Conservation (phyloP, 805 yeast genomes). For the Candida berthetii region DNA sequence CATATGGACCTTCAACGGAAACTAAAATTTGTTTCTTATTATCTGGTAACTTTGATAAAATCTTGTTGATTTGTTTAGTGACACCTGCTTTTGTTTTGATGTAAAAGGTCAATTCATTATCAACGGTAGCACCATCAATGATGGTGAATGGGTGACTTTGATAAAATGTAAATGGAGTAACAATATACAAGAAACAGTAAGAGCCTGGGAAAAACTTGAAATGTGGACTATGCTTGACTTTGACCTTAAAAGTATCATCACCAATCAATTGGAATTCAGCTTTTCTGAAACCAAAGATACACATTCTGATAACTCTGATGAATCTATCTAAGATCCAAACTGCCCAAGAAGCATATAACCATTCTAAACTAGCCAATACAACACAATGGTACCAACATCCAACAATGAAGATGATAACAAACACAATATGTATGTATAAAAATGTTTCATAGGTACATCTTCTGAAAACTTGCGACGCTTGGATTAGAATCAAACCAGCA, state of each 20-base stretch:
- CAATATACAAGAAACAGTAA: conserved; percentile 50
- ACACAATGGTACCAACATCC: conserved; percentile 51
- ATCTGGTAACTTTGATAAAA: conserved; percentile 22
- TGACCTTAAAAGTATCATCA: conserved; percentile 42
- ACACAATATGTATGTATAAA: conserved; percentile 42
- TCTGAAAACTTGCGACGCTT: conserved; percentile 43
- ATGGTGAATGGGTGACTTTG: conserved; percentile 74
- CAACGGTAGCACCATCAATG: conserved; percentile 31
- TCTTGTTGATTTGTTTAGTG: conserved; percentile 34
- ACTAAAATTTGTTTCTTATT: conserved; percentile 23
- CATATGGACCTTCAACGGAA: conserved; percentile 57
- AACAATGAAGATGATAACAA: conserved; percentile 43
- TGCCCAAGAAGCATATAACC: conserved; percentile 35
- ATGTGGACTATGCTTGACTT: conserved; percentile 32
- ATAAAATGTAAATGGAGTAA: conserved; percentile 48
- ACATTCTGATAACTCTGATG: conserved; percentile 33
- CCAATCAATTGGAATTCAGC: conserved; percentile 17
- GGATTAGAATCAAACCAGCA: conserved; percentile 35
- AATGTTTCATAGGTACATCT: conserved; percentile 49
- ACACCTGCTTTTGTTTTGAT: conserved; percentile 30
- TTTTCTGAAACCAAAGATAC: conserved; percentile 13
- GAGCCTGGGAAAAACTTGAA: conserved; percentile 52
- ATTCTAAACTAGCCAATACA: conserved; percentile 42
- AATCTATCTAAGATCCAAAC: conserved; percentile 46
- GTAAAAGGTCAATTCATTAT: conserved; percentile 31